These are phyloP conservation scores for Metahyphopichia silvanorum DNA, from an alignment of 805 yeast species.

Conservation along the genomic window DNA sequence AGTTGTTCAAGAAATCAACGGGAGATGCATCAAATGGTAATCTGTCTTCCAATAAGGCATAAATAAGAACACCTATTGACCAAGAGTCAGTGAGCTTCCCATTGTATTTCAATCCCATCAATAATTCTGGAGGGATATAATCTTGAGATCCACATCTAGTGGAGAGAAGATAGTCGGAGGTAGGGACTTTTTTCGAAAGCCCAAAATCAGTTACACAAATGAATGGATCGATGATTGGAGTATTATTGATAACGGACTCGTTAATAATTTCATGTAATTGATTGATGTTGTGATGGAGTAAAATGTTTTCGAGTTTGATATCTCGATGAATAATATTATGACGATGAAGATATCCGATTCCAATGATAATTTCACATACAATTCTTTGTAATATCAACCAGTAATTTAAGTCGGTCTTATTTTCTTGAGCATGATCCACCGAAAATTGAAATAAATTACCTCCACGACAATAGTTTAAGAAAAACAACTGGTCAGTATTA, in stretches of 20 bases:
- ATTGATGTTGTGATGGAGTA: constrained; percentile 37
- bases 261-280: constrained; percentile 23
- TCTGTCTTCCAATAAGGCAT: constrained; percentile 78
- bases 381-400: constrained; percentile 55
- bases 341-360: constrained; percentile 69
- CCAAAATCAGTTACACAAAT: constrained; percentile 85
- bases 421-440: constrained; percentile 24
- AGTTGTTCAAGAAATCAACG: constrained; percentile 26
- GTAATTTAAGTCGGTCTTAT: constrained; percentile 28
- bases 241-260: background rate
- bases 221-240: constrained; percentile 3
- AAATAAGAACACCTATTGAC: constrained; percentile 92
- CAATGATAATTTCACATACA: constrained; percentile 66
- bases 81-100: constrained; percentile 91
- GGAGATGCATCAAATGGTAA: constrained; percentile 92
- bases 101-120: constrained; percentile 87
- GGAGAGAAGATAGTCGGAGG: constrained; percentile 59
- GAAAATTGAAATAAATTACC: constrained; percentile 77
- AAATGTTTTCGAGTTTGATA: constrained; percentile 80
- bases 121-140: constrained; percentile 90
- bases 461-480: constrained; percentile 75
- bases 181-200: constrained; percentile 65
- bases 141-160: constrained; percentile 97
- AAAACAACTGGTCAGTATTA: constrained; percentile 43
- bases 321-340: constrained; percentile 82